phyloP scores from a whole-genome alignment of 345 rosid species.

The Pistacia vera region DNA sequence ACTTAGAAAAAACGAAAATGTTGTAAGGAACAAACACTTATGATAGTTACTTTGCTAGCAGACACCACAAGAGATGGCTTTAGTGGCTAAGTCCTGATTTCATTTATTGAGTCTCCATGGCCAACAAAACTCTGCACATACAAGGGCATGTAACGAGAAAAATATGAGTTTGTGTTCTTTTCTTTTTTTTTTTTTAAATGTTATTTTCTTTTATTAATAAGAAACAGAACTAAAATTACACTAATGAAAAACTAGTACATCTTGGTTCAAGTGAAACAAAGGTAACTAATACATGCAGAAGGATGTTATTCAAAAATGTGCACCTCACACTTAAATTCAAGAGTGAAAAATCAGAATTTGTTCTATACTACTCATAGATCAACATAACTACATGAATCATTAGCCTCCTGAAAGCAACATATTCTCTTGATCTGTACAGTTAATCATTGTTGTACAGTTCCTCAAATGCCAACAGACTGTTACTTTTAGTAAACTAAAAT shows the following conservation, averaged over 20 bases:
- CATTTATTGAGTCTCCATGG: constrained; percentile 95
- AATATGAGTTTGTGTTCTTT: neutral
- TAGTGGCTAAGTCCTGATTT: constrained; percentile 91
- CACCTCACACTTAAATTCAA: neutral
- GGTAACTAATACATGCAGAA: neutral
- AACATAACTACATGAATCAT: neutral
- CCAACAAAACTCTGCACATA: constrained; percentile 88
- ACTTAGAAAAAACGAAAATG: constrained; percentile 17
- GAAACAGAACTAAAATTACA: neutral
- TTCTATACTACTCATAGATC: neutral
- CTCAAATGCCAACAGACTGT: neutral
- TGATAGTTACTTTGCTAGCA: constrained; percentile 79
- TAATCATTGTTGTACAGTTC: neutral
- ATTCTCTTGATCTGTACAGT: neutral
- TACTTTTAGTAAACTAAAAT: neutral
- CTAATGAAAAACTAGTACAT: neutral
- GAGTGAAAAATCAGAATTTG: neutral
- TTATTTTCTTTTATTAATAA: no score
- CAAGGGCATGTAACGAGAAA: neutral
- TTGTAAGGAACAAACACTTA: neutral
- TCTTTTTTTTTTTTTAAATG: no score
- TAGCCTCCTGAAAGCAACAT: neutral
- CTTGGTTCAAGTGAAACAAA: neutral
- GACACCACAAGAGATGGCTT: constrained; percentile 87
- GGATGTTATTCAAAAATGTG: neutral